Base-by-base conservation (phyloP, 495 filamentous ascomycete genomes). In the Rhizodiscina lignyota region DNA sequence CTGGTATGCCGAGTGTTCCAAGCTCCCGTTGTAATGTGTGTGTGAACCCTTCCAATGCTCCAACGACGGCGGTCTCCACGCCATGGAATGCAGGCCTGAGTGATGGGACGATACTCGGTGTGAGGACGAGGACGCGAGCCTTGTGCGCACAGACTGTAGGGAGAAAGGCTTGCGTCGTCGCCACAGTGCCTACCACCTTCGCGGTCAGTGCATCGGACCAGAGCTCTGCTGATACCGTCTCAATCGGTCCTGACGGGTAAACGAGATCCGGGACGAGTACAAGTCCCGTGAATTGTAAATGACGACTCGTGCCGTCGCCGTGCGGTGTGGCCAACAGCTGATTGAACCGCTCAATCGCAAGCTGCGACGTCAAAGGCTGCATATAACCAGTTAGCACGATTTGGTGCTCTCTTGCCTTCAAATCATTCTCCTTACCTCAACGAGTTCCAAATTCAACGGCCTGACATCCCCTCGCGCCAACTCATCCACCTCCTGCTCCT, bases 161-260 rank as follows among this genome's bases (percentile, higher is more conserved):
- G 1, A 96, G 63, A 60, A 96, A 93, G 18, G 78, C 67, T 51
- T 94, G 84, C 8, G 82, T 66, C 0, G 77, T 83, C 37, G 92
- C 66, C 41, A 96, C 79, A 3, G 91, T 86, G n/a, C 80, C 76
- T 20, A 96, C 68, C n/a, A 96, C 66, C 36, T 86, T 83, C 4
- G 79, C 81, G 60, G 94, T 93, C 45, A 96, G 66, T 11, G 79
- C 76, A 49, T 96, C 84, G 36, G 80, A 79, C 68, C 87, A 93
- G 41, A 70, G 67, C 15, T 77, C 79, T 0, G 80, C 70, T 5
- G 83, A 71, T 38, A 94, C 74, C 3, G 79, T 85, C 37, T 83
- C 83, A 27, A 94, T 74, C 1, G 81, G 78, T 2, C 77, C 76
- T 27, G 76, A 68, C 8, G 77, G 75, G 52, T 76, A 79, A 41